A percentile compares a stretch with the other conserved stretches of the same genome.
Evolutionary conservation across 2,329 filamentous ascomycete species (phyloP).

Genomic region (Penicillium hordei): DNA sequence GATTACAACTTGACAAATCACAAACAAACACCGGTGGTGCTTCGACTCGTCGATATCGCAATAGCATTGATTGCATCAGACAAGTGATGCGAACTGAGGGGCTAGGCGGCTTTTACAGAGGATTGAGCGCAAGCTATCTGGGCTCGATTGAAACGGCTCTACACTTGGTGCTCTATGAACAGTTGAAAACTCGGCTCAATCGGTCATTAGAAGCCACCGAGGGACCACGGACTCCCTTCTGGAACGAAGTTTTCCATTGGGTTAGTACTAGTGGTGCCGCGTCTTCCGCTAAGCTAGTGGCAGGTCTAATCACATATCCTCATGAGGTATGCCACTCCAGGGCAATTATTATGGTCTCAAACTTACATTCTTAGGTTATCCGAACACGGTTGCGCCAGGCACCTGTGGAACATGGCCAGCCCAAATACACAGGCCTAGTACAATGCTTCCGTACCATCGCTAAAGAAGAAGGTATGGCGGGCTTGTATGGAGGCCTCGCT

Average conservation of each 20-base stretch:
- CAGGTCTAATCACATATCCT: constrained; percentile 37
- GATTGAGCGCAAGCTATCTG: constrained; percentile 69
- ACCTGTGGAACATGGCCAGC: constrained; percentile 34
- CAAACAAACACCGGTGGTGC: constrained; percentile 27
- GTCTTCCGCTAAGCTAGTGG: constrained; percentile 36
- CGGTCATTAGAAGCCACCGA: constrained; percentile 22
- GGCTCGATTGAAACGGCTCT: constrained; percentile 39
- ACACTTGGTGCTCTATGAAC: constrained; percentile 40
- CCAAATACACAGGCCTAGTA: constrained; percentile 38
- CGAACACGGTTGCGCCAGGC: constrained; percentile 39
- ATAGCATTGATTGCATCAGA: constrained; percentile 66
- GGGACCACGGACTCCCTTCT: constrained; percentile 20
- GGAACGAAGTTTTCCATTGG: constrained; percentile 30
- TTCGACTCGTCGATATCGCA: constrained; percentile 39
- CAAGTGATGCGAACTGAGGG: constrained; percentile 85
- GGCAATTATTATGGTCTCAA: not conserved
- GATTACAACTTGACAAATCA: constrained; percentile 53
- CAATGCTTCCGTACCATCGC: constrained; percentile 37
- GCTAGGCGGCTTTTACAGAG: constrained; percentile 80
- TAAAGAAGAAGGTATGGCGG: constrained; percentile 38
- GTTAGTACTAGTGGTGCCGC: constrained; percentile 37
- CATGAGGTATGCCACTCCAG: constrained; percentile 30
- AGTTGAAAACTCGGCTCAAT: constrained; percentile 32
- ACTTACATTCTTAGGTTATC: constrained; percentile 29
- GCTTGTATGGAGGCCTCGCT: constrained; percentile 38